phyloP scores from a whole-genome alignment of 2,329 filamentous ascomycete species.

The Thielaviopsis ethacetica region DNA sequence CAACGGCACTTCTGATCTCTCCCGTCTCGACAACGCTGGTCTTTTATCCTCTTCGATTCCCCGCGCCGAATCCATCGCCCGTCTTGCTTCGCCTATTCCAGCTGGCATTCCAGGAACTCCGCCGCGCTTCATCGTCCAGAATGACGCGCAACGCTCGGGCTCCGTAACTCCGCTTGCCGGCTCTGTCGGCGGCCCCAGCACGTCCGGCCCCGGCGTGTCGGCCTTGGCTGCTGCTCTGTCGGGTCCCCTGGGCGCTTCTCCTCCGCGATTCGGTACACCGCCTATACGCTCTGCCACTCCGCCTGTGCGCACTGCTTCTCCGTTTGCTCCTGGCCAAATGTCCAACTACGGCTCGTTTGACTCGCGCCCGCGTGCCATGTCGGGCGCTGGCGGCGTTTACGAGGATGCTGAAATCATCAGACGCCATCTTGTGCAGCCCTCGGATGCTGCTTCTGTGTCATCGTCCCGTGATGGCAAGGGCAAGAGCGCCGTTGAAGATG shows the following conservation, averaged over 20 bases:
- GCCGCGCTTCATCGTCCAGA: constrained; percentile 25
- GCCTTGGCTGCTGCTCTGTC: constrained; percentile 79
- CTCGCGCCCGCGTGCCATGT: constrained; percentile 39
- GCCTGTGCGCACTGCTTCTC: constrained; percentile 22
- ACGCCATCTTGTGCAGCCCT: constrained; percentile 66
- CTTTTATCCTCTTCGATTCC: constrained; percentile 8
- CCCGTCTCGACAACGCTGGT: constrained; percentile 1
- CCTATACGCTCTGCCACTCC: constrained; percentile 44
- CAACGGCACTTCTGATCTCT: not conserved
- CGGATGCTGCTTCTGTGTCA: constrained; percentile 32
- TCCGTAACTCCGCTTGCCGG: constrained; percentile 23
- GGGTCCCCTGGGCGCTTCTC: constrained; percentile 52
- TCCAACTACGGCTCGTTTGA: constrained; percentile 79
- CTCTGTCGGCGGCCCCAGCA: constrained; percentile 44
- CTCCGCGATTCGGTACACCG: constrained; percentile 53
- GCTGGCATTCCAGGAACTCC: constrained; percentile 29
- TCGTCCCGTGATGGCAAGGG: constrained; percentile 34
- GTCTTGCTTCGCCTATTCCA: constrained; percentile 38
- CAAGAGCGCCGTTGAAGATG: constrained; percentile 39
- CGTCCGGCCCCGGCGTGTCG: constrained; percentile 66
- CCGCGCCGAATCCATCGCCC: constrained; percentile 26
- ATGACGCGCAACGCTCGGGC: constrained; percentile 20
- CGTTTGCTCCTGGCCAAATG: constrained; percentile 11
- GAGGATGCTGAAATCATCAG: constrained; percentile 88
- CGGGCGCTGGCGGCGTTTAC: constrained; percentile 34